phyloP scores from a whole-genome alignment of 495 filamentous ascomycete species.

The Poronia punctata region DNA sequence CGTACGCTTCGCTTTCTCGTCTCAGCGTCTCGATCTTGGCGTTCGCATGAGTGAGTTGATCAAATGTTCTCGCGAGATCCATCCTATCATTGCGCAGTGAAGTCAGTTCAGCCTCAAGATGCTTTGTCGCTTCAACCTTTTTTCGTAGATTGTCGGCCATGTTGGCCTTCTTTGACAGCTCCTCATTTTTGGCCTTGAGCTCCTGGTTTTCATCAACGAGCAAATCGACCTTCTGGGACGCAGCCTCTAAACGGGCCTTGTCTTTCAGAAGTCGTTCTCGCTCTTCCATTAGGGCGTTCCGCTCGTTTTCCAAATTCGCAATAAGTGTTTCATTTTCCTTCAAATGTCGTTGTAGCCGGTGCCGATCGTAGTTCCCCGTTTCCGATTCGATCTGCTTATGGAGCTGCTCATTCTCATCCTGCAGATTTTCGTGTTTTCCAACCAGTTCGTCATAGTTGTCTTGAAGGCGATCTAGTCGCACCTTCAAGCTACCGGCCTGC shows the following conservation, averaged over 20 bases:
- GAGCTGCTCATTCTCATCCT: conserved; percentile 43
- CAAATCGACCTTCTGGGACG: conserved; percentile 35
- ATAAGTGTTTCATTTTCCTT: conserved; percentile 25
- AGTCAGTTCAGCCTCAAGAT: conserved; percentile 29
- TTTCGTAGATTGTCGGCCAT: conserved; percentile 65
- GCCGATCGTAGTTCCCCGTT: conserved; percentile 24
- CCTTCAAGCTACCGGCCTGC: conserved; percentile 44
- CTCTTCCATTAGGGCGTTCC: conserved; percentile 34
- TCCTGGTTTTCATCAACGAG: conserved; percentile 52
- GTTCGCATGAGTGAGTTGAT: conserved; percentile 34
- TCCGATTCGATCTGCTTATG: conserved; percentile 55
- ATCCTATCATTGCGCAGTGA: conserved; percentile 37
- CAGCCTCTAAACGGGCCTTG: conserved; percentile 37
- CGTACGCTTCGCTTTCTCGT: conserved; percentile 24
- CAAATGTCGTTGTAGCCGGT: conserved; percentile 20
- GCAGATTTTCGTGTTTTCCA: conserved; percentile 50
- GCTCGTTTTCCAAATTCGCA: conserved; percentile 35
- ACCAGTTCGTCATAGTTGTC: conserved; percentile 57
- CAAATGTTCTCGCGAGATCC: conserved; percentile 38
- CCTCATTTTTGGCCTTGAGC: conserved; percentile 63
- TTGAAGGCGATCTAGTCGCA: conserved; percentile 50
- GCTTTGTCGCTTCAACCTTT: conserved; percentile 57
- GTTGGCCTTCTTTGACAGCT: conserved; percentile 74
- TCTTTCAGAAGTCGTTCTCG: conserved; percentile 35
- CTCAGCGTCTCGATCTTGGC: conserved; percentile 19